Conservation (phyloP, 306 rosid species). For the Nissolia schottii region DNA sequence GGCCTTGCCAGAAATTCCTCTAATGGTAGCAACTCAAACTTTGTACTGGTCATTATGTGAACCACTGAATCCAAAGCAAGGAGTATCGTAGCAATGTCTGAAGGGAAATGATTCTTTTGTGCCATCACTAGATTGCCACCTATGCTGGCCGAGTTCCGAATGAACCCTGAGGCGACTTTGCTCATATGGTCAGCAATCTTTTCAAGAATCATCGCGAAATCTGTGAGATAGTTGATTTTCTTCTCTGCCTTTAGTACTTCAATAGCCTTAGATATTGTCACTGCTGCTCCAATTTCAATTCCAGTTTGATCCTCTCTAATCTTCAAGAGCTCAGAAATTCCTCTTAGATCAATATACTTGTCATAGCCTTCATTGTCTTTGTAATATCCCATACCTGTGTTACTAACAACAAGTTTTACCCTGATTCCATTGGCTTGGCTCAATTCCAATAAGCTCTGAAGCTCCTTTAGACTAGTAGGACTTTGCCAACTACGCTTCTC, state of each 20-base stretch:
- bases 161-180: constrained; percentile 59
- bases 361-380: constrained; percentile 51
- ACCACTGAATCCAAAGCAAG: constrained; percentile 62
- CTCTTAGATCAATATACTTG: constrained; percentile 48
- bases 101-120: constrained; percentile 69
- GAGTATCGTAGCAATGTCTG: constrained; percentile 69
- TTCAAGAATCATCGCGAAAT: constrained; percentile 36
- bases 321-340: constrained; percentile 52
- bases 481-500: constrained; percentile 26
- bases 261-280: constrained; percentile 60
- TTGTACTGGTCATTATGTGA: constrained; percentile 47
- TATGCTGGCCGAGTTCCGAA: constrained; percentile 65
- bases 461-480: constrained; percentile 21
- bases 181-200: constrained; percentile 60
- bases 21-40: constrained; percentile 44
- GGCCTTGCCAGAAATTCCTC: constrained; percentile 67
- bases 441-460: constrained; percentile 21
- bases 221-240: constrained; percentile 23
- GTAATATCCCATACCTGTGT: constrained; percentile 73
- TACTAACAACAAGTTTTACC: constrained; percentile 53
- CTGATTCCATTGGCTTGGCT: constrained; percentile 7
- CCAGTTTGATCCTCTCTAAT: constrained; percentile 50
- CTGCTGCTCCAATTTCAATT: constrained; percentile 64
- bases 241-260: constrained; percentile 43
- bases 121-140: constrained; percentile 92